phyloP scores from a whole-genome alignment of 257 asterid genomes.

The Datura wrightii region DNA sequence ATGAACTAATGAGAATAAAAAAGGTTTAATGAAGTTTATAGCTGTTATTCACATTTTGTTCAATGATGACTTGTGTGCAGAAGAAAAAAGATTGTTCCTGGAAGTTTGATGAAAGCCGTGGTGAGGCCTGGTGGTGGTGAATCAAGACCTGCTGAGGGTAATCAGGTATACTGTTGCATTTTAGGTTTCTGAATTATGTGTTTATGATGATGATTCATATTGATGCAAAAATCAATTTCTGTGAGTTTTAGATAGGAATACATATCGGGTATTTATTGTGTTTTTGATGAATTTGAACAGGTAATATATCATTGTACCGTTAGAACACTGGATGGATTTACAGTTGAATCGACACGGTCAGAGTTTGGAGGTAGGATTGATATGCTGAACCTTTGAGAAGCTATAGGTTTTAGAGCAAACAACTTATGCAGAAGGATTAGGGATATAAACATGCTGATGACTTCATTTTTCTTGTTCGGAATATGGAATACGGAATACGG shows the following conservation, averaged over 20 bases:
- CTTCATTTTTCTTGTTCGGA: background rate
- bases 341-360: constrained; percentile 80
- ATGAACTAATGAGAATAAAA: background rate
- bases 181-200: constrained; percentile 17
- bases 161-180: constrained; percentile 62
- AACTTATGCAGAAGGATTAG: background rate
- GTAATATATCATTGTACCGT: constrained; percentile 83
- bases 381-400: background rate
- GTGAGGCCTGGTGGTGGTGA: constrained; percentile 92
- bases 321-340: constrained; percentile 87
- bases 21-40: background rate
- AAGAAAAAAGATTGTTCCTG: constrained; percentile 86
- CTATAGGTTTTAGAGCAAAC: background rate
- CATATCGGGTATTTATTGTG: background rate
- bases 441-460: background rate
- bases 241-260: background rate
- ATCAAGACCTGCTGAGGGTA: constrained; percentile 72
- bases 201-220: background rate
- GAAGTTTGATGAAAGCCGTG: constrained; percentile 93
- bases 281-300: constrained; percentile 49
- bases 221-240: background rate
- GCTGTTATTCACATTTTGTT: constrained; percentile 2
- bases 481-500: background rate
- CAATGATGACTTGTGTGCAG: constrained; percentile 44
- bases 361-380: constrained; percentile 74